phyloP scores from a whole-genome alignment of 495 filamentous ascomycete species.

The Daldinia vernicosa region DNA sequence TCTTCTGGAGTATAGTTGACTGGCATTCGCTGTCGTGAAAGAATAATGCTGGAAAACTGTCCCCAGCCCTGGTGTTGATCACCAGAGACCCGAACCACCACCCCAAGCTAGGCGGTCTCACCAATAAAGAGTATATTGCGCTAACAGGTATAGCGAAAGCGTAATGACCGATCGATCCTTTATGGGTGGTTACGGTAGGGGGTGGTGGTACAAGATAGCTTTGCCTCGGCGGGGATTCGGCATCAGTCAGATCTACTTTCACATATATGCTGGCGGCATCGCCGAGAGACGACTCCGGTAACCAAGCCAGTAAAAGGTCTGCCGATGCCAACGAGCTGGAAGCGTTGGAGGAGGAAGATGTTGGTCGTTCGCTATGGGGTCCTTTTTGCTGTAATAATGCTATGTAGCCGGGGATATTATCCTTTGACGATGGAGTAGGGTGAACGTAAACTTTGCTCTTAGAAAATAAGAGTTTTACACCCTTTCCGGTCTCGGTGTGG shows the following conservation, averaged over 20 bases:
- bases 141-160: constrained; percentile 91
- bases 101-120: constrained; percentile 90
- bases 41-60: constrained; percentile 93
- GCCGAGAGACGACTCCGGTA: constrained; percentile 89
- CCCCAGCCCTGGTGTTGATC: constrained; percentile 87
- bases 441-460: constrained; percentile 99
- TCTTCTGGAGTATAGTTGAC: constrained; percentile 92
- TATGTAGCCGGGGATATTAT: constrained; percentile 97
- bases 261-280: constrained; percentile 89
- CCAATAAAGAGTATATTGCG: constrained; percentile 87
- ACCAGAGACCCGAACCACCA: constrained; percentile 99
- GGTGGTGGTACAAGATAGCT: constrained; percentile 92
- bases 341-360: constrained; percentile 62
- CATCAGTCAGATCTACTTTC: constrained; percentile 89
- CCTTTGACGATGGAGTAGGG: constrained; percentile 89
- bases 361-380: constrained; percentile 51
- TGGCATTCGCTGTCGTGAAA: constrained; percentile 98
- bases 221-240: constrained; percentile 80
- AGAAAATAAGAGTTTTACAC: constrained; percentile 94
- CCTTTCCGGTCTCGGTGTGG: constrained; percentile 77
- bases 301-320: constrained; percentile 89
- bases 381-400: constrained; percentile 93
- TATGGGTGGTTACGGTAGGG: constrained; percentile 78
- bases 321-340: constrained; percentile 56
- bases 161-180: constrained; percentile 79